These are phyloP conservation scores for Backusella tarrabulga DNA, from an alignment of 192 early-diverging fungal species.

Conservation along the genomic window DNA sequence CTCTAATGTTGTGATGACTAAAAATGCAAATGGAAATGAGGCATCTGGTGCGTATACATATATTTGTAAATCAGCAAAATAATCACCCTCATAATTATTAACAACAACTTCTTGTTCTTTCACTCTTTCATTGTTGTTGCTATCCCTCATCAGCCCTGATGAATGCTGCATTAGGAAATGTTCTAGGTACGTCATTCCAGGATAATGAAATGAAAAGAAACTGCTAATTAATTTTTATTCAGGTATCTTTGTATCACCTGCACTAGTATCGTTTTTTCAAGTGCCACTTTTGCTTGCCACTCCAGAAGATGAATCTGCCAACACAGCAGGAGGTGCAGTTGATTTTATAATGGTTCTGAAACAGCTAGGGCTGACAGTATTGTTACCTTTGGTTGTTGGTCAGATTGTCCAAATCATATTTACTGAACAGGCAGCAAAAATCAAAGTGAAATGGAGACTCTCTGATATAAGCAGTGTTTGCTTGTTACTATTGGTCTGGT, in stretches of 20 bases:
- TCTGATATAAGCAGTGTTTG: constrained; percentile 54
- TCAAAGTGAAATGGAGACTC: constrained; percentile 49
- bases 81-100: not conserved
- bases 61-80: not conserved
- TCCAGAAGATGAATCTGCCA: constrained; percentile 16
- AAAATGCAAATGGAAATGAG: constrained; percentile 64
- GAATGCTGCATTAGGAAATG: constrained; percentile 69
- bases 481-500: constrained; percentile 66
- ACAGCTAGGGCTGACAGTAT: constrained; percentile 59
- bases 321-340: constrained; percentile 10
- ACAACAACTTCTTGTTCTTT: not conserved
- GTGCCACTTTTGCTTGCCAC: constrained; percentile 26
- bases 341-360: constrained; percentile 51
- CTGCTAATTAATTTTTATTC: not conserved
- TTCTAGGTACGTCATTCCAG: constrained; percentile 25
- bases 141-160: constrained; percentile 44
- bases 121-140: not conserved
- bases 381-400: constrained; percentile 61
- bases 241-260: constrained; percentile 55
- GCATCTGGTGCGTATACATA: constrained; percentile 33
- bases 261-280: constrained; percentile 48
- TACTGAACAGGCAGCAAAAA: constrained; percentile 39
- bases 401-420: constrained; percentile 50
- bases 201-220: not conserved
- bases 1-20: constrained; percentile 77